These are phyloP conservation scores for Hymenoscyphus fraxineus DNA, from an alignment of 2,329 filamentous ascomycete genomes.

Conservation along the genomic window DNA sequence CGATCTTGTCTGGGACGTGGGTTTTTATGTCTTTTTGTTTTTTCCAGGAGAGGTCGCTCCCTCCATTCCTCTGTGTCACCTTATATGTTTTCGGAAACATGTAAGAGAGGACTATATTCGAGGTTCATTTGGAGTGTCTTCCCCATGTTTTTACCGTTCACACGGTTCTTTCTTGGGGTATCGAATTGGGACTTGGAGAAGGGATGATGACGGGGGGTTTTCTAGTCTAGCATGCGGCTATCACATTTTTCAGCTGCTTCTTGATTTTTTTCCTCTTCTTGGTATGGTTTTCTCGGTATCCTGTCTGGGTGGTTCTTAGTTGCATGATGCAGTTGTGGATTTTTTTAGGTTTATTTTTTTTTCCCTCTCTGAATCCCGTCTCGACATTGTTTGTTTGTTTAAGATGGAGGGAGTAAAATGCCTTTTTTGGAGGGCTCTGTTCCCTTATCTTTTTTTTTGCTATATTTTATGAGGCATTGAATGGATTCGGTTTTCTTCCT, in stretches of 20 bases:
- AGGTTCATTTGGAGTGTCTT: conserved; percentile 8
- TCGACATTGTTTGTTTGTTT: conserved; percentile 8
- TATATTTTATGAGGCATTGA: no score
- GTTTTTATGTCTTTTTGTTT: conserved; percentile 32
- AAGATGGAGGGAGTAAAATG: no score
- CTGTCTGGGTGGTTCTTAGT: conserved; percentile 7
- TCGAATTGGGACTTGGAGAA: conserved; percentile 13
- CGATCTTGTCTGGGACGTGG: conserved; percentile 27
- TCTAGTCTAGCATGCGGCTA: conserved; percentile 18
- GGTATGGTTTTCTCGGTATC: conserved; percentile 9
- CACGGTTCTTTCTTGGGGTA: conserved; percentile 10
- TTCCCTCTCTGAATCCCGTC: conserved; percentile 29
- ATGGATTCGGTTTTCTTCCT: no score
- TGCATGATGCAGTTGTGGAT: conserved; percentile 21
- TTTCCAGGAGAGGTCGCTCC: conserved; percentile 27
- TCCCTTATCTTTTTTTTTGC: no score
- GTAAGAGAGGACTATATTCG: conserved; percentile 17
- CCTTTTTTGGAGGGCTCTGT: no score
- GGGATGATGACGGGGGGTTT: conserved; percentile 5
- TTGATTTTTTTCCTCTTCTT: conserved; percentile 19
- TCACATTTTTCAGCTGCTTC: conserved; percentile 25
- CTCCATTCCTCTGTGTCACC: conserved; percentile 11
- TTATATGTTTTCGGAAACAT: background rate
- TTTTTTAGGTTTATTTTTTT: conserved; percentile 18
- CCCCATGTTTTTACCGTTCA: background rate